These are phyloP conservation scores for Phalaenopsis aphrodite DNA, from an alignment of 106 monocot genomes.

Conservation along the genomic window DNA sequence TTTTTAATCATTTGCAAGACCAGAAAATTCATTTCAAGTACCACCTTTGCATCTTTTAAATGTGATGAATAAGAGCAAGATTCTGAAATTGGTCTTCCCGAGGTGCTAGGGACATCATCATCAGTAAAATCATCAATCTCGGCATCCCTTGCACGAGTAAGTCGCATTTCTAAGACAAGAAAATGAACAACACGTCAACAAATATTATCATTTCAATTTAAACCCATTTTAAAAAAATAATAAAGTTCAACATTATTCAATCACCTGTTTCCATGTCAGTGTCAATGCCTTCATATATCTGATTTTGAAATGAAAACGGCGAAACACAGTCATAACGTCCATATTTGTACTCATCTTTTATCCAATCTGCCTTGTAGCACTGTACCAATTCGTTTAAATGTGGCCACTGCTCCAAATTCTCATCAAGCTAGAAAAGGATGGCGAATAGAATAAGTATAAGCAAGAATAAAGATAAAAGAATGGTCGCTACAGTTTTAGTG, in stretches of 20 bases:
- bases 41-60: slow-evolving; percentile 20
- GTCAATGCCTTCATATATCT: slow-evolving; percentile 97
- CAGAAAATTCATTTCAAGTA: slow-evolving; percentile 9
- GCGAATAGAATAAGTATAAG: neutral
- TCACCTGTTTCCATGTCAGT: slow-evolving; percentile 96
- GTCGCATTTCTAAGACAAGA: slow-evolving; percentile 54
- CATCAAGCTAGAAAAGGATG: slow-evolving; percentile 48
- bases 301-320: slow-evolving; percentile 61
- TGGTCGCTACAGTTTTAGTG: neutral
- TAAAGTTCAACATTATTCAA: neutral
- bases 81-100: slow-evolving; percentile 69
- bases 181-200: neutral
- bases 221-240: neutral
- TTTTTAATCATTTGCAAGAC: neutral
- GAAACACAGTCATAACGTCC: slow-evolving; percentile 72
- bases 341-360: slow-evolving; percentile 87
- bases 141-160: slow-evolving; percentile 62
- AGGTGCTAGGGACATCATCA: slow-evolving; percentile 73
- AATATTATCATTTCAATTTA: neutral
- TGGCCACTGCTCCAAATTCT: slow-evolving; percentile 96
- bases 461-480: neutral
- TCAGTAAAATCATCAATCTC: slow-evolving; percentile 24
- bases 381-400: slow-evolving; percentile 92
- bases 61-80: slow-evolving; percentile 16
- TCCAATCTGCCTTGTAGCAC: slow-evolving; percentile 89